These are phyloP conservation scores for Clonostachys chloroleuca DNA, from an alignment of 2,329 filamentous ascomycete genomes.

Conservation along the genomic window DNA sequence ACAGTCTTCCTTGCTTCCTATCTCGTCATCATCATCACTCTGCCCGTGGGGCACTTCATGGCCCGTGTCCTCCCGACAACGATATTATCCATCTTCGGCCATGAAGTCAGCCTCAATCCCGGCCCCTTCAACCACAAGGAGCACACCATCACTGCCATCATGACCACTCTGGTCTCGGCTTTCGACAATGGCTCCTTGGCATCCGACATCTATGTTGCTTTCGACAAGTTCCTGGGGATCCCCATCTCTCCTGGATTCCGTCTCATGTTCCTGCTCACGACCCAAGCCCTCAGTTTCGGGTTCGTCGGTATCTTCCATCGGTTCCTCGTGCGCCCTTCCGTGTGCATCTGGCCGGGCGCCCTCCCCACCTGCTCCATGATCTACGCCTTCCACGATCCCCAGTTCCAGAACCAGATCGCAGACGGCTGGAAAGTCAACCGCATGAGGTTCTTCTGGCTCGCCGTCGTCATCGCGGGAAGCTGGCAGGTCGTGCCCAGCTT, in stretches of 20 bases:
- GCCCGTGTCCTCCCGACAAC: constrained; percentile 21
- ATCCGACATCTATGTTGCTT: constrained; percentile 39
- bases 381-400: constrained; percentile 56
- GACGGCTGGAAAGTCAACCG: constrained; percentile 56
- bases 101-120: constrained; percentile 27
- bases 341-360: constrained; percentile 61
- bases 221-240: constrained; percentile 55
- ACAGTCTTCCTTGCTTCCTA: constrained; percentile 42
- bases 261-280: constrained; percentile 26
- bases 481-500: constrained; percentile 48
- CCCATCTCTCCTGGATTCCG: too few species aligned
- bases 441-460: constrained; percentile 56
- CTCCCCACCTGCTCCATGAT: constrained; percentile 59
- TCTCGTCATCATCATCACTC: constrained; percentile 50
- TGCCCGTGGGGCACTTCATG: constrained; percentile 33
- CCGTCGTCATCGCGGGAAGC: constrained; percentile 53
- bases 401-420: constrained; percentile 25
- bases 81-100: constrained; percentile 22
- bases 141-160: constrained; percentile 42
- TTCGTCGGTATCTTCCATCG: constrained; percentile 54
- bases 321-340: constrained; percentile 56
- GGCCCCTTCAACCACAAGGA: constrained; percentile 42
- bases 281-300: constrained; percentile 60
- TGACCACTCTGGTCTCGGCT: constrained; percentile 29
- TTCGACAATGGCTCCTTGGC: constrained; percentile 20